phyloP scores from a whole-genome alignment of 192 early-diverging fungal species.

The Piromyces finnis region DNA sequence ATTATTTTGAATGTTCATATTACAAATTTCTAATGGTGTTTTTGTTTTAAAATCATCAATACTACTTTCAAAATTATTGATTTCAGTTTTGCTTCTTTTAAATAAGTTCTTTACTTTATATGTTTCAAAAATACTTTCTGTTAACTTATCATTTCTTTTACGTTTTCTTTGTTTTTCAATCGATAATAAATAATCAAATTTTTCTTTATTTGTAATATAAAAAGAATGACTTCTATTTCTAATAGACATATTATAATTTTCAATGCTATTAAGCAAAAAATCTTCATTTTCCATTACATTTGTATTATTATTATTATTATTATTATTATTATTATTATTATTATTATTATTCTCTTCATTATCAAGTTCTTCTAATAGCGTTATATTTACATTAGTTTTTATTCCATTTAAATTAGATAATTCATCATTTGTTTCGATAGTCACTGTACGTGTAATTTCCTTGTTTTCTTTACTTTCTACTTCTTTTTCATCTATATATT shows the following conservation, averaged over 20 bases:
- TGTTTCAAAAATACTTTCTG: not conserved
- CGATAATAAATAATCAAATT: not conserved
- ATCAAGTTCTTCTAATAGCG: not conserved
- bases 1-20: no score
- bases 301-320: not conserved
- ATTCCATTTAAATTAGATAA: not conserved
- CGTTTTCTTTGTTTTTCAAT: not conserved
- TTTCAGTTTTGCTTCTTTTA: not conserved
- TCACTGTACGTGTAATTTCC: not conserved
- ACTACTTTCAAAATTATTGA: not conserved
- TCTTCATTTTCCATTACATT: not conserved
- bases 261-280: not conserved
- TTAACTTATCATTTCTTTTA: not conserved
- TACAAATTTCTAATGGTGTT: no score
- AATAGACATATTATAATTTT: not conserved
- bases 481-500: not conserved
- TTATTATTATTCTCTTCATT: not conserved
- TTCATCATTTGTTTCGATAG: not conserved
- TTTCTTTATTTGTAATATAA: not conserved
- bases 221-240: not conserved
- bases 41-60: no score
- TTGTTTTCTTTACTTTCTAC: not conserved
- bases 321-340: not conserved
- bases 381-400: not conserved
- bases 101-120: not conserved